A percentile compares a stretch with the other conserved stretches of the same genome.
Evolutionary conservation across 805 yeast species (phyloP).

Genomic region (Starmerella ratchasimensis): DNA sequence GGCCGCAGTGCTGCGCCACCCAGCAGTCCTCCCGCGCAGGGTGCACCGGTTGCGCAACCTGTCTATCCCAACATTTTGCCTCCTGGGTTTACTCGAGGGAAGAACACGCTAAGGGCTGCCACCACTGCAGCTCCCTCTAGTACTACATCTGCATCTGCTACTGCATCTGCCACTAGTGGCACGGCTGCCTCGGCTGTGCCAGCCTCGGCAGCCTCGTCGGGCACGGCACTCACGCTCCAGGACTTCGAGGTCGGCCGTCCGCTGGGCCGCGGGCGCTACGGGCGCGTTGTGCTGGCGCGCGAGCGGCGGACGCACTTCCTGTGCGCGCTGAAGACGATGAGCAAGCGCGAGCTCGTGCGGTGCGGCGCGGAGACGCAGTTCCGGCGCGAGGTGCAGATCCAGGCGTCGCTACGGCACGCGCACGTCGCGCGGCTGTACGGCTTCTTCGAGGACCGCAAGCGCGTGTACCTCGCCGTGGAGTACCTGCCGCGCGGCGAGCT

Average conservation of each 20-base stretch:
- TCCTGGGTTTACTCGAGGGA: too few species aligned
- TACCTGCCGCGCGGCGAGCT: conserved; percentile 79
- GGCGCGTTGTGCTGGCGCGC: conserved; percentile 77
- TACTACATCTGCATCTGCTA: too few species aligned
- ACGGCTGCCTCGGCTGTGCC: neutral
- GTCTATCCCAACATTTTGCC: too few species aligned
- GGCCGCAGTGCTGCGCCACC: too few species aligned
- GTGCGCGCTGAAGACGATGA: conserved; percentile 87
- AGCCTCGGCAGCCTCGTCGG: neutral
- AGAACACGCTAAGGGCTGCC: too few species aligned
- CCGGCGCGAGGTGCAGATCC: conserved; percentile 84
- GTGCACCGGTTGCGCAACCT: too few species aligned
- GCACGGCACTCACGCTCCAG: conserved; percentile 25
- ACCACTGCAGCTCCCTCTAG: too few species aligned
- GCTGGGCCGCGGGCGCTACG: conserved; percentile 87
- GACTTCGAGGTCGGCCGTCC: conserved; percentile 81
- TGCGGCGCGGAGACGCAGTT: conserved; percentile 74
- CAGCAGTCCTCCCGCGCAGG: too few species aligned
- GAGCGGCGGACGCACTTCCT: conserved; percentile 64
- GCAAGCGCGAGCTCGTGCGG: conserved; percentile 59
- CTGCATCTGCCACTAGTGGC: too few species aligned
- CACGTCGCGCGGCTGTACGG: conserved; percentile 72
- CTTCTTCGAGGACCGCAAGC: conserved; percentile 64
- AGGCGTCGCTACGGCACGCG: conserved; percentile 58
- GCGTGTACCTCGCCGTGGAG: conserved; percentile 75